phyloP scores from a whole-genome alignment of 1,284 basidiomycete species.

The Ceratorhiza oryzae-sativae region DNA sequence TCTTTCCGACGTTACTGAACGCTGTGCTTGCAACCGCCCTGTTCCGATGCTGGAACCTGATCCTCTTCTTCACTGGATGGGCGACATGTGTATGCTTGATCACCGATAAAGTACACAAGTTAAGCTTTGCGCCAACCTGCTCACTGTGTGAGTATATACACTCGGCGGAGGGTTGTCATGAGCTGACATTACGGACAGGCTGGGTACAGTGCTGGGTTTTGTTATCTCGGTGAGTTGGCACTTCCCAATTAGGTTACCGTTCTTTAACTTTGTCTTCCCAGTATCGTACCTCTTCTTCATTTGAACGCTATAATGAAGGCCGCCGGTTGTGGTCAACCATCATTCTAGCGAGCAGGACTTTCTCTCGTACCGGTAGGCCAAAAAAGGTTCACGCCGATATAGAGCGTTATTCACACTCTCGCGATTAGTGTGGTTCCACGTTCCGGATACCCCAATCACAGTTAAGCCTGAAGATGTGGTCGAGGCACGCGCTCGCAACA shows the following conservation, averaged over 20 bases:
- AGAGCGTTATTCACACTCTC: background rate
- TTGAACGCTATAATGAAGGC: slow-evolving; percentile 76
- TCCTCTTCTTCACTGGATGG: slow-evolving; percentile 68
- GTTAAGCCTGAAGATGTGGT: slow-evolving; percentile 15
- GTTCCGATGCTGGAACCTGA: slow-evolving; percentile 71
- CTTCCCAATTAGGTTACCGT: background rate
- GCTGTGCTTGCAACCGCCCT: slow-evolving; percentile 62
- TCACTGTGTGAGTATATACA: slow-evolving; percentile 62
- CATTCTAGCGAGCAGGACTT: slow-evolving; percentile 63
- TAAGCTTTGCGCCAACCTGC: slow-evolving; percentile 60
- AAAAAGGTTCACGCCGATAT: background rate
- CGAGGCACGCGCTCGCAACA: slow-evolving; percentile 57
- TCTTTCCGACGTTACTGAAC: slow-evolving; percentile 39
- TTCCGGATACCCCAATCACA: slow-evolving; percentile 51
- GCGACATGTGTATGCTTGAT: slow-evolving; percentile 62
- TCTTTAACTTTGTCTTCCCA: background rate
- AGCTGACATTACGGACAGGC: slow-evolving; percentile 40
- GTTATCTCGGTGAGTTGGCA: slow-evolving; percentile 56
- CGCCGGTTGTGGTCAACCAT: slow-evolving; percentile 73
- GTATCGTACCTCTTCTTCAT: slow-evolving; percentile 75
- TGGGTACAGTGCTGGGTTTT: slow-evolving; percentile 72
- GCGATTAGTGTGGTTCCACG: slow-evolving; percentile 69
- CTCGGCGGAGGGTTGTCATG: background rate
- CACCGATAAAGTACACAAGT: slow-evolving; percentile 55
- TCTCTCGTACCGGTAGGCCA: slow-evolving; percentile 51